Percentiles rank a stretch among this genome's conserved stretches.
phyloP scores from a whole-genome alignment of 371 early-diverging fungal genomes.

The Mucor sp. region DNA sequence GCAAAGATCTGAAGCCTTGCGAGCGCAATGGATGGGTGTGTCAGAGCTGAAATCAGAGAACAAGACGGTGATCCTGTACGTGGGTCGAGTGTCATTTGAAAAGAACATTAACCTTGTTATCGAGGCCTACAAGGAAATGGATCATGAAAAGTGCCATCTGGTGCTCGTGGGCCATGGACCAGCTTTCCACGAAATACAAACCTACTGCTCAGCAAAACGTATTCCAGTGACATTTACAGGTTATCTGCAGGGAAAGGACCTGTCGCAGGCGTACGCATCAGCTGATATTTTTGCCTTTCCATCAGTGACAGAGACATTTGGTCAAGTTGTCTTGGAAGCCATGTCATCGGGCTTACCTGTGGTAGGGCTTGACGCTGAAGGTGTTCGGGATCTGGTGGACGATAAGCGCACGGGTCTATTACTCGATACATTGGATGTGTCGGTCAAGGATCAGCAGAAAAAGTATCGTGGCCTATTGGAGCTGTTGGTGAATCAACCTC shows the following conservation, averaged over 20 bases:
- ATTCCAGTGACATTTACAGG: slow-evolving; percentile 52
- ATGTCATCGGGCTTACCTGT: slow-evolving; percentile 54
- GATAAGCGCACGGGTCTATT: slow-evolving; percentile 44
- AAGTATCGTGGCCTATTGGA: slow-evolving; percentile 28
- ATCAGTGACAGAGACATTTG: slow-evolving; percentile 52
- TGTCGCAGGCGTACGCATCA: slow-evolving; percentile 48
- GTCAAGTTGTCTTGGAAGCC: slow-evolving; percentile 51
- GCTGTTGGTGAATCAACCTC: slow-evolving; percentile 19
- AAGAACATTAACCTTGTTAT: slow-evolving; percentile 48
- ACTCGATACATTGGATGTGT: slow-evolving; percentile 23
- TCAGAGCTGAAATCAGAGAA: slow-evolving; percentile 7
- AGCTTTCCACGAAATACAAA: slow-evolving; percentile 40
- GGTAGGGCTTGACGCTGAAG: slow-evolving; percentile 45
- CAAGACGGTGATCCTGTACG: slow-evolving; percentile 43
- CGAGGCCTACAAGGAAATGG: slow-evolving; percentile 45
- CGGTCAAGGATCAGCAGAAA: slow-evolving; percentile 16
- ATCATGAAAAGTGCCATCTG: slow-evolving; percentile 43
- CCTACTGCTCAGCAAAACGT: slow-evolving; percentile 12
- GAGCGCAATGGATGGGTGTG: slow-evolving; percentile 33
- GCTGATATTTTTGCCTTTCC: slow-evolving; percentile 56
- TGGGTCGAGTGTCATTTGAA: slow-evolving; percentile 50
- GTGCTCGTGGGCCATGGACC: slow-evolving; percentile 57
- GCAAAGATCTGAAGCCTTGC: slow-evolving; percentile 25
- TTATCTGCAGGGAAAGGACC: slow-evolving; percentile 37
- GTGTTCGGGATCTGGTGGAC: slow-evolving; percentile 46